These are phyloP conservation scores for Aspergillus latus DNA, from an alignment of 2,329 filamentous ascomycete genomes.

Conservation along the genomic window DNA sequence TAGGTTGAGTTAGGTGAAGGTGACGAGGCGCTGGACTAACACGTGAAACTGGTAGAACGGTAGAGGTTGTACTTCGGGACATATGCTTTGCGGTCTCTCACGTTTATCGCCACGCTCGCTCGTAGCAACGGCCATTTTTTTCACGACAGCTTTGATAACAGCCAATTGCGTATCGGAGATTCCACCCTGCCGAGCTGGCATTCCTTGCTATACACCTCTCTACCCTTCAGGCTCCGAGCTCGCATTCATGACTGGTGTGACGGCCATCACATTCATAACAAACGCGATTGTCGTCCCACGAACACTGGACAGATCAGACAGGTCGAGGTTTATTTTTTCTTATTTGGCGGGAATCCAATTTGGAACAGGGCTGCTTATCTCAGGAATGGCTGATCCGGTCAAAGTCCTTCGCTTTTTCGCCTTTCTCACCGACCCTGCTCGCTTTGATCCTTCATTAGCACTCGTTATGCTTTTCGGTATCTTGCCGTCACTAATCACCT, in stretches of 20 bases:
- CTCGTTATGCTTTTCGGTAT: constrained; percentile 53
- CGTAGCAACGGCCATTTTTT: constrained; percentile 49
- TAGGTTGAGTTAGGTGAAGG: constrained; percentile 23
- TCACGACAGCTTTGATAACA: constrained; percentile 45
- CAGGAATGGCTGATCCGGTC: constrained; percentile 51
- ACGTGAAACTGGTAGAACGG: constrained; percentile 35
- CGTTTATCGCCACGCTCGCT: constrained; percentile 52
- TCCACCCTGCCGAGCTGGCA: constrained; percentile 36
- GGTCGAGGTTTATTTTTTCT: constrained; percentile 39
- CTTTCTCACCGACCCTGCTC: constrained; percentile 42
- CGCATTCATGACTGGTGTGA: constrained; percentile 35
- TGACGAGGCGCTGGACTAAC: background rate
- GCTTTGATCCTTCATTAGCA: constrained; percentile 53
- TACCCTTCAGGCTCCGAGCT: constrained; percentile 42
- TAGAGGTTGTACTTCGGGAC: constrained; percentile 55
- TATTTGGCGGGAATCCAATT: constrained; percentile 53
- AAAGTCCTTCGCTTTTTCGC: constrained; percentile 55
- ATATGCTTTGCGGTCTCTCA: constrained; percentile 56
- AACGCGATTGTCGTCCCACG: constrained; percentile 38
- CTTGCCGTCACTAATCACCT: constrained; percentile 45
- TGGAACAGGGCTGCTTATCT: constrained; percentile 52
- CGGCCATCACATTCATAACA: constrained; percentile 30
- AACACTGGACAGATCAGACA: constrained; percentile 28
- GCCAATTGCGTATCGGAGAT: constrained; percentile 41
- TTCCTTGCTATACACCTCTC: constrained; percentile 50